Evolutionary conservation across 176 grass and related monocot species (phyloP).

Genomic region (Elaeis guineensis): DNA sequence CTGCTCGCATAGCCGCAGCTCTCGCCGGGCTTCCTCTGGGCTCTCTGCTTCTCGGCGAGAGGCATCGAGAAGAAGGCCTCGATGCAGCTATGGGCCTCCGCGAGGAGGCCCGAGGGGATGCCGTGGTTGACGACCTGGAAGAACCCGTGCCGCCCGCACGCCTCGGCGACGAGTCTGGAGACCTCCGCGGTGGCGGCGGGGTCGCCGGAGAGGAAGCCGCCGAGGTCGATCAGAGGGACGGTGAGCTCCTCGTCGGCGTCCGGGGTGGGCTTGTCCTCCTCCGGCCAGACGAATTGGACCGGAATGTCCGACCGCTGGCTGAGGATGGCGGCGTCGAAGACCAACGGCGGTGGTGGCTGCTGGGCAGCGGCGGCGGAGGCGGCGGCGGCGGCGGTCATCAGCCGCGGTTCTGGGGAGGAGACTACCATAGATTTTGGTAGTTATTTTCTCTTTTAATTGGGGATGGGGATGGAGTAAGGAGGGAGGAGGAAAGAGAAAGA

Average conservation of each 20-base stretch:
- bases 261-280: conserved; percentile 45
- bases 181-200: conserved; percentile 12
- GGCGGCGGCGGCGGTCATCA: too few species aligned
- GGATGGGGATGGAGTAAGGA: background rate
- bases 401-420: too few species aligned
- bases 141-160: conserved; percentile 72
- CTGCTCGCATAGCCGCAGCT: conserved; percentile 95
- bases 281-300: conserved; percentile 72
- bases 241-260: conserved; percentile 45
- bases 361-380: too few species aligned
- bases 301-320: conserved; percentile 43
- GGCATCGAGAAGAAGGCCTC: conserved; percentile 77
- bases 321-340: conserved; percentile 65
- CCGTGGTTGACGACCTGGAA: conserved; percentile 91
- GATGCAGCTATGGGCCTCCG: conserved; percentile 54
- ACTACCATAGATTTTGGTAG: too few species aligned
- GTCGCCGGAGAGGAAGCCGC: conserved; percentile 33
- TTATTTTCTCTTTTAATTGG: too few species aligned
- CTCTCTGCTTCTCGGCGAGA: conserved; percentile 68
- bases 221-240: conserved; percentile 75
- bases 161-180: conserved; percentile 24
- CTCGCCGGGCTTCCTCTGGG: conserved; percentile 46
- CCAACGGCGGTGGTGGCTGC: conserved; percentile 1
- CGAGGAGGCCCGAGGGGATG: conserved; percentile 43
- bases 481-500: background rate